Conservation (phyloP, 1,139 yeast genomes). For the Lodderomyces margitis region DNA sequence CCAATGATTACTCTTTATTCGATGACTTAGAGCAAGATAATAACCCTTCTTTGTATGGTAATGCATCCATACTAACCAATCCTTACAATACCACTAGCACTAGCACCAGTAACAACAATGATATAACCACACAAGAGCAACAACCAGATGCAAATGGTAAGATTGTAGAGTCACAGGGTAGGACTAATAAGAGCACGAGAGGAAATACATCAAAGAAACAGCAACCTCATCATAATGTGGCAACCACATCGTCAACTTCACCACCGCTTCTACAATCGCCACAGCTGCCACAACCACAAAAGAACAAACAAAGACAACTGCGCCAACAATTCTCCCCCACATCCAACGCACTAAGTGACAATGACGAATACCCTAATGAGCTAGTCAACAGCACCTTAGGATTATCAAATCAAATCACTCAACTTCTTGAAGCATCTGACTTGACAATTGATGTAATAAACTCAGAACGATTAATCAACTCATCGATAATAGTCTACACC, state of each 20-base stretch:
- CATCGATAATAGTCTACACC: conserved; percentile 42
- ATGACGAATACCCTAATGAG: conserved; percentile 17
- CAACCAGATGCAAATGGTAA: too few relatives aligned
- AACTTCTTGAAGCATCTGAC: conserved; percentile 27
- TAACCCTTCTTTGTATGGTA: conserved; percentile 47
- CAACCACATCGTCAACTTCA: background rate
- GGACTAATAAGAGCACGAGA: too few relatives aligned
- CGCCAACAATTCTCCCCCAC: conserved; percentile 3
- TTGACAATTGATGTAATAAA: conserved; percentile 32
- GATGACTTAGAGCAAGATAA: conserved; percentile 49
- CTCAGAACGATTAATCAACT: conserved; percentile 38
- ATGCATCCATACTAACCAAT: conserved; percentile 27
- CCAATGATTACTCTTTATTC: conserved; percentile 21
- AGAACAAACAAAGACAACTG: background rate
- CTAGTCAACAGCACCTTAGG: conserved; percentile 37
- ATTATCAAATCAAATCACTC: conserved; percentile 35
- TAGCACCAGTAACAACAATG: conserved; percentile 3
- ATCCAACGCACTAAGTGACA: background rate
- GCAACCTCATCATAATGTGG: conserved; percentile 5
- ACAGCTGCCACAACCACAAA: conserved; percentile 1
- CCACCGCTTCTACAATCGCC: background rate
- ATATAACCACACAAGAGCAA: background rate
- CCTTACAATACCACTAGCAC: conserved; percentile 22
- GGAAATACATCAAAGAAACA: background rate
- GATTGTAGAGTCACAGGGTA: too few relatives aligned